Percentiles rank a stretch among this genome's conserved stretches.
phyloP scores from a whole-genome alignment of 495 filamentous ascomycete species.

The Lophium mytilinum region DNA sequence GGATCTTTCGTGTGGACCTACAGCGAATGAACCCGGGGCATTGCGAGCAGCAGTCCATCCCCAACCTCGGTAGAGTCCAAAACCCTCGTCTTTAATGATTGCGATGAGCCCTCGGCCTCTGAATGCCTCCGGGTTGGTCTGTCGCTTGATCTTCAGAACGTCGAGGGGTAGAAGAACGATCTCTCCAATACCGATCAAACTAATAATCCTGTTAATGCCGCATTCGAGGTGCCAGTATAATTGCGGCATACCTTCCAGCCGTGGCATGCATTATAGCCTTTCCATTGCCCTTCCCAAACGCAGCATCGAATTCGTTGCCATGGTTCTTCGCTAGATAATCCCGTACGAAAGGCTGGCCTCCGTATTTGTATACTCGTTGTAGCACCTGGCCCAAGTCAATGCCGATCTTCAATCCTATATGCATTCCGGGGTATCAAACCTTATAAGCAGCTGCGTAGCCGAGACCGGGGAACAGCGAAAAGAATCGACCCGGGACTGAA shows the following conservation, averaged over 20 bases:
- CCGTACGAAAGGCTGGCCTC: constrained; percentile 89
- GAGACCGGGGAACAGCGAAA: constrained; percentile 92
- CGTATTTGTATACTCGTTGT: constrained; percentile 98
- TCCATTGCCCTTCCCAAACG: constrained; percentile 92
- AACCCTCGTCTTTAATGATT: constrained; percentile 89
- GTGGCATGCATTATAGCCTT: constrained; percentile 98
- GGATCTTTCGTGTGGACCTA: constrained; percentile 41
- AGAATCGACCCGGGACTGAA: constrained; percentile 64
- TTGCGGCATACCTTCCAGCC: constrained; percentile 66
- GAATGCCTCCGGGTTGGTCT: constrained; percentile 98
- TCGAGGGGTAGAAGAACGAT: constrained; percentile 91
- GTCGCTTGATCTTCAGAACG: constrained; percentile 98
- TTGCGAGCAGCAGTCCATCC: constrained; percentile 97
- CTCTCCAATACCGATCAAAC: constrained; percentile 93
- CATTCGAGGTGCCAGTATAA: not conserved
- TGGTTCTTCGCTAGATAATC: constrained; percentile 83
- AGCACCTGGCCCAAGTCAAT: constrained; percentile 49
- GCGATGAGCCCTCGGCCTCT: constrained; percentile 81
- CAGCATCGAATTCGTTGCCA: constrained; percentile 69
- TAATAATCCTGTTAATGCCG: constrained; percentile 27
- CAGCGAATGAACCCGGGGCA: constrained; percentile 92
- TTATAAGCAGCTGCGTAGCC: constrained; percentile 98
- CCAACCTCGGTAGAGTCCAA: constrained; percentile 92
- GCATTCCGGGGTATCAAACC: constrained; percentile 39
- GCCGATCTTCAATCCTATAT: not conserved